These are phyloP conservation scores for Gossypium trilobum DNA, from an alignment of 441 rosid genomes.

Conservation along the genomic window DNA sequence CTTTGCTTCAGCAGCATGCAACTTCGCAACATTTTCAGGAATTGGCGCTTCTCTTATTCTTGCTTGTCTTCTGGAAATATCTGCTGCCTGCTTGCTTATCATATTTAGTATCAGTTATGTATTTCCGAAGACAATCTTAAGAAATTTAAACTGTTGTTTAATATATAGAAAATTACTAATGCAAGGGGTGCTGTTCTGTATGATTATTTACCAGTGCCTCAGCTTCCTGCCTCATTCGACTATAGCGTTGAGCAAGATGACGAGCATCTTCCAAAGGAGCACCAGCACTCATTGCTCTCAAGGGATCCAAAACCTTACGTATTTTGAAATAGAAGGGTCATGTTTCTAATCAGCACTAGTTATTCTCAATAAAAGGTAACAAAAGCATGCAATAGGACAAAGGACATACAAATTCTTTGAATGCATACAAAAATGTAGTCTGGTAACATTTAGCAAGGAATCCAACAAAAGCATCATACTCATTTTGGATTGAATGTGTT, in stretches of 20 bases:
- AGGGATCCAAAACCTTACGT: slow-evolving; percentile 73
- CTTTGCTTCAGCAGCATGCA: slow-evolving; percentile 70
- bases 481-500: slow-evolving; percentile 4
- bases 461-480: not conserved
- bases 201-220: slow-evolving; percentile 29
- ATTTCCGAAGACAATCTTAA: not conserved
- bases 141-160: not conserved
- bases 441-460: not conserved
- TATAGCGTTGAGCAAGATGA: slow-evolving; percentile 82
- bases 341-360: not conserved
- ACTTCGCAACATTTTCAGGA: slow-evolving; percentile 78
- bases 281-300: slow-evolving; percentile 73
- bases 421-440: not conserved
- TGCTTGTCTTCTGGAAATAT: slow-evolving; percentile 32
- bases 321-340: slow-evolving; percentile 10
- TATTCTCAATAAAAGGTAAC: not conserved
- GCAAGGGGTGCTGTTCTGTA: not conserved
- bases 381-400: slow-evolving; percentile 4
- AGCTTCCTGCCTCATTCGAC: slow-evolving; percentile 95
- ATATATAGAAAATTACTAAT: not conserved
- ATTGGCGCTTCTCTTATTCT: slow-evolving; percentile 69
- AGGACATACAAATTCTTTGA: not conserved
- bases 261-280: slow-evolving; percentile 88
- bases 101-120: not conserved
- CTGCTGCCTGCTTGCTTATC: slow-evolving; percentile 17